Base-by-base conservation (phyloP, 2,329 filamentous ascomycete genomes). In the Penicillium thymicola region DNA sequence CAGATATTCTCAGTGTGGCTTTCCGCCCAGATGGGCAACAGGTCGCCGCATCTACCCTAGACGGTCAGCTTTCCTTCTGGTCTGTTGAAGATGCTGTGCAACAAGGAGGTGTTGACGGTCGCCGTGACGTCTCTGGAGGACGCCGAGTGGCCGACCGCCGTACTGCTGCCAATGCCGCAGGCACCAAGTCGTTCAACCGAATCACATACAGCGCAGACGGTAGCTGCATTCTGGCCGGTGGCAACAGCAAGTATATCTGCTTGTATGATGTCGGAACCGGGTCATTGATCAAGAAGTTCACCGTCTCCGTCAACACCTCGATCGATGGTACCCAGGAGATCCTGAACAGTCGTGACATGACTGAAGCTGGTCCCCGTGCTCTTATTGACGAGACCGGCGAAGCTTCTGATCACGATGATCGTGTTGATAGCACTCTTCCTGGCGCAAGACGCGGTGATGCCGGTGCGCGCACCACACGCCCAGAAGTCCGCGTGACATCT, bases 211-310 rank as follows among this genome's bases (percentile, higher is more conserved):
- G 92, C 71, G 89, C 90, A 1, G 94, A 99, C 70, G 94, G 94
- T 13, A 89, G 86, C 60, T 97, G 94, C 67, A 81, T 99, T 11
- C 80, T 99, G 40, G 94, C 93, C 0, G 92, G 86, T 46, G 94
- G 94, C 32, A 96, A 94, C 80, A 97, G 92, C 86, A 99, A 99
- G 78, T 97, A 96, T 74, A 97, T 99, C 51, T 97, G 94, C 71
- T 76, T 99, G 56, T 99, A 99, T 76, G 93, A 95, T n/a, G 90
- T 96, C 32, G 86, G 87, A 56, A 96, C 93, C 0, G 92, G 94
- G 72, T 91, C 94, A 0, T 79, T 99, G 11, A 80, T 97, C 54
- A 96, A 95, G 73, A 97, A 97, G 71, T 99, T 89, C 70, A 97
- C 93, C 2, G 92, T 97, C 67, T 96, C 90, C 65, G 85, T 96